A percentile compares a stretch with the other conserved stretches of the same genome.
phyloP scores from a whole-genome alignment of 176 grass and related monocot species.

The Ensete glaucum region DNA sequence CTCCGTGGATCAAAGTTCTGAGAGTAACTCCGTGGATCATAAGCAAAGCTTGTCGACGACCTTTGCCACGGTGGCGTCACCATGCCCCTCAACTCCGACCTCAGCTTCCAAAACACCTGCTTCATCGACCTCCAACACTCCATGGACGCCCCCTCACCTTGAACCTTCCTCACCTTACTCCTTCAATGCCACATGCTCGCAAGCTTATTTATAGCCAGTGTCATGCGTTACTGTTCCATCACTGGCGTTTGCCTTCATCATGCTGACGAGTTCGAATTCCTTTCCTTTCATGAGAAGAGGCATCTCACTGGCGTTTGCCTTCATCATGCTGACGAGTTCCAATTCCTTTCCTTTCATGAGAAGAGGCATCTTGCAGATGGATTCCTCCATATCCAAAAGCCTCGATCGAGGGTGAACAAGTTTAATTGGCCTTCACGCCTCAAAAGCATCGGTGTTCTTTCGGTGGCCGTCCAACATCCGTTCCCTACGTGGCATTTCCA shows the following conservation, averaged over 20 bases:
- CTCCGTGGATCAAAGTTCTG: constrained; percentile 30
- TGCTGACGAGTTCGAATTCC: background rate
- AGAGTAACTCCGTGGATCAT: constrained; percentile 26
- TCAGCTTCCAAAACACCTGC: constrained; percentile 29
- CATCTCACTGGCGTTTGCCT: no score
- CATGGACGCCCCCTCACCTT: no score
- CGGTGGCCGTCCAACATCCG: background rate
- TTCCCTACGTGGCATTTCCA: background rate
- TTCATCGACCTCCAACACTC: constrained; percentile 1
- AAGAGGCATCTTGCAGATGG: background rate
- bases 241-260: no score
- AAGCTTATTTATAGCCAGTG: background rate
- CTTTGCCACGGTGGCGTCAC: background rate
- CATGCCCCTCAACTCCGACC: background rate
- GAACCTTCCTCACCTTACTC: background rate
- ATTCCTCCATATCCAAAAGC: no score
- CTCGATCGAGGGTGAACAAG: background rate
- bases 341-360: background rate
- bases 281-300: background rate
- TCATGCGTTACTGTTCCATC: no score
- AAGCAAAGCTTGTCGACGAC: constrained; percentile 6
- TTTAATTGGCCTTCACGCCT: background rate
- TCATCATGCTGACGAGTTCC: no score
- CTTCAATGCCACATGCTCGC: background rate
- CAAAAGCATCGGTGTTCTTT: background rate